phyloP scores from a whole-genome alignment of 164 flowering plant species.

The Nymphaea thermarum region DNA sequence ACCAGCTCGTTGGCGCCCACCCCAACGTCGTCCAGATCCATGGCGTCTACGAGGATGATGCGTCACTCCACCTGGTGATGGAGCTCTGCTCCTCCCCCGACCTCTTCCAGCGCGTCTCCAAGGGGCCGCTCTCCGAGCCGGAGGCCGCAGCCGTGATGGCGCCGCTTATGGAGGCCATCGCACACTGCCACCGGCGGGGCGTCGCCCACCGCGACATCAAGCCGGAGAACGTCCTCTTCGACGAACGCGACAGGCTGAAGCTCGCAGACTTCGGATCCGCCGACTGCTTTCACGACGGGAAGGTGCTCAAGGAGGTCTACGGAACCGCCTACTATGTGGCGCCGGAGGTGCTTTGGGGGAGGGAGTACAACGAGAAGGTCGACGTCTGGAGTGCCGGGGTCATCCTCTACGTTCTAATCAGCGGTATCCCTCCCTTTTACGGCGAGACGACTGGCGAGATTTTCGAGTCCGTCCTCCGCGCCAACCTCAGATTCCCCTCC shows the following conservation, averaged over 20 bases:
- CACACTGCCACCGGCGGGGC: slow-evolving; percentile 59
- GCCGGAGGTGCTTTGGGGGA: slow-evolving; percentile 63
- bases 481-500: slow-evolving; percentile 55
- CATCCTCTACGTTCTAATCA: slow-evolving; percentile 56
- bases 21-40: slow-evolving; percentile 31
- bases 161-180: slow-evolving; percentile 42
- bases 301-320: slow-evolving; percentile 41
- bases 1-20: slow-evolving; percentile 28
- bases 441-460: slow-evolving; percentile 59
- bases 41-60: slow-evolving; percentile 38
- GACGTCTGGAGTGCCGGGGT: slow-evolving; percentile 90
- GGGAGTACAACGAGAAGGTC: slow-evolving; percentile 61
- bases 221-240: slow-evolving; percentile 73
- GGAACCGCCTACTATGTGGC: slow-evolving; percentile 93
- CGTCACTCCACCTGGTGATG: slow-evolving; percentile 31
- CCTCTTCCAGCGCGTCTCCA: slow-evolving; percentile 26
- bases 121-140: slow-evolving; percentile 25
- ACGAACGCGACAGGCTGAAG: slow-evolving; percentile 23
- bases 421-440: slow-evolving; percentile 61
- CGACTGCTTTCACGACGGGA: slow-evolving; percentile 21
- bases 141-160: slow-evolving; percentile 27
- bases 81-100: slow-evolving; percentile 36
- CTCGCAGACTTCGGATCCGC: slow-evolving; percentile 85
- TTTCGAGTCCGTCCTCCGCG: slow-evolving; percentile 63
- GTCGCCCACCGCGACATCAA: slow-evolving; percentile 73